phyloP scores from a whole-genome alignment of 495 filamentous ascomycete species.

The Neurospora pannonica region DNA sequence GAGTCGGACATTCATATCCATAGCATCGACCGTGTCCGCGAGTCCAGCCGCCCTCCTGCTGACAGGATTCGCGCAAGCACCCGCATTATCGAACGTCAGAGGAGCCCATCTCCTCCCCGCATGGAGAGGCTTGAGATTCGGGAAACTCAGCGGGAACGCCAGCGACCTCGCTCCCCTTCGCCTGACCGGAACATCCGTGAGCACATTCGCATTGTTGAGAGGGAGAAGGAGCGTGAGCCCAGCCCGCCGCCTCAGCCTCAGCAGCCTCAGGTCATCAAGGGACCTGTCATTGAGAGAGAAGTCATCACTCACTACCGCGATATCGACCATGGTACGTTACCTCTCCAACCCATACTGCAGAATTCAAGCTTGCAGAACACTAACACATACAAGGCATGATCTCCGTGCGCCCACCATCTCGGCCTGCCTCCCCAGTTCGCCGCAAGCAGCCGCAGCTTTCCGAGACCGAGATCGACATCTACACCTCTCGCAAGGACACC shows the following conservation, averaged over 20 bases:
- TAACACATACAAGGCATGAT: slow-evolving; percentile 29
- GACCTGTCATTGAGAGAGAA: slow-evolving; percentile 66
- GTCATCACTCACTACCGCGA: slow-evolving; percentile 79
- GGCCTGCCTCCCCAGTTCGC: slow-evolving; percentile 35
- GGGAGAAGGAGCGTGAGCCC: slow-evolving; percentile 32
- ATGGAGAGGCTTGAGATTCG: slow-evolving; percentile 25
- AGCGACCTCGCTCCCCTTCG: slow-evolving; percentile 30
- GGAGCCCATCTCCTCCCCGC: slow-evolving; percentile 19
- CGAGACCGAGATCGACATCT: slow-evolving; percentile 47
- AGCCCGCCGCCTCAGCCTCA: slow-evolving; percentile 41
- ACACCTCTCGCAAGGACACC: slow-evolving; percentile 33
- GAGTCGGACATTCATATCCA: slow-evolving; percentile 20
- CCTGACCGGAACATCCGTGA: slow-evolving; percentile 24
- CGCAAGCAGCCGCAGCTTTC: slow-evolving; percentile 14
- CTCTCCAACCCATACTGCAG: not conserved
- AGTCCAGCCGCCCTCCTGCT: slow-evolving; percentile 17
- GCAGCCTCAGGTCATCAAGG: slow-evolving; percentile 47
- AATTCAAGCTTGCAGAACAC: not conserved
- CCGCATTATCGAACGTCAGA: slow-evolving; percentile 13
- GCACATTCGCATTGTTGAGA: slow-evolving; percentile 34
- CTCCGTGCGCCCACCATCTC: slow-evolving; percentile 33
- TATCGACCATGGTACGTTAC: slow-evolving; percentile 69
- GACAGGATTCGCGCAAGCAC: slow-evolving; percentile 21
- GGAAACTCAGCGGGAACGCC: slow-evolving; percentile 33
- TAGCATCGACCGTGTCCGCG: slow-evolving; percentile 15